Evolutionary conservation across 2,329 filamentous ascomycete genomes (phyloP).

Genomic region (Drechslerella dactyloides): DNA sequence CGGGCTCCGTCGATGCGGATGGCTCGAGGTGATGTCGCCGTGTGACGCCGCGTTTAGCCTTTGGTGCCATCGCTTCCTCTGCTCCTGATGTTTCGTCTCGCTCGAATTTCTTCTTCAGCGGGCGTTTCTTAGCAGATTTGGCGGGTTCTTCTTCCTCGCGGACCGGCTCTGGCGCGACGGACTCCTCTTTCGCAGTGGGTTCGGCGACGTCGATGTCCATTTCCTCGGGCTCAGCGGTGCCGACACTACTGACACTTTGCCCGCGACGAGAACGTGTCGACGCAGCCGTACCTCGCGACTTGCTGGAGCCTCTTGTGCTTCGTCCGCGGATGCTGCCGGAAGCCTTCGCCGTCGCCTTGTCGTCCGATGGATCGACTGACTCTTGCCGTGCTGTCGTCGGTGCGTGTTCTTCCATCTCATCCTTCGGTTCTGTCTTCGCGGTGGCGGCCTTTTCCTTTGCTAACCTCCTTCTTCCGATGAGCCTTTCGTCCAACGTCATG

Average conservation of each 20-base stretch:
- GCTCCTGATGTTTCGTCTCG: background rate
- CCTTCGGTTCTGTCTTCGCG: slow-evolving; percentile 14
- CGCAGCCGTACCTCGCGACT: slow-evolving; percentile 34
- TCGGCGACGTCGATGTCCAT: slow-evolving; percentile 37
- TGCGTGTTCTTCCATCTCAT: slow-evolving; percentile 14
- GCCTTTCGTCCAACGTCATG: slow-evolving; percentile 21
- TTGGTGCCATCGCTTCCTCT: background rate
- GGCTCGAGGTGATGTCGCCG: slow-evolving; percentile 16
- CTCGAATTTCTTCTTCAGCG: slow-evolving; percentile 16
- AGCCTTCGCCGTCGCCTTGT: slow-evolving; percentile 1
- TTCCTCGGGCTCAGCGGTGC: slow-evolving; percentile 39
- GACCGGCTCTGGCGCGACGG: slow-evolving; percentile 27
- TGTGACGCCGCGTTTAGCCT: slow-evolving; percentile 2
- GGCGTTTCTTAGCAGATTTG: slow-evolving; percentile 18
- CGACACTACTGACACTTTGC: slow-evolving; percentile 45
- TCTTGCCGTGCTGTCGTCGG: slow-evolving; percentile 8
- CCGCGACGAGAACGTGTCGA: slow-evolving; percentile 36
- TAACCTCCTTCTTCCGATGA: slow-evolving; percentile 19
- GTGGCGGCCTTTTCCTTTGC: slow-evolving; percentile 1
- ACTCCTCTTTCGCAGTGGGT: slow-evolving; percentile 32
- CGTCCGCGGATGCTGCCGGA: slow-evolving; percentile 6
- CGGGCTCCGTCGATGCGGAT: slow-evolving; percentile 35
- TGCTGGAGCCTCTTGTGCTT: slow-evolving; percentile 20
- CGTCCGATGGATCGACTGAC: slow-evolving; percentile 21
- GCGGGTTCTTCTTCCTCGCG: slow-evolving; percentile 12